These are phyloP conservation scores for Leucosporidium scottii DNA, from an alignment of 768 basidiomycete species.

Conservation along the genomic window DNA sequence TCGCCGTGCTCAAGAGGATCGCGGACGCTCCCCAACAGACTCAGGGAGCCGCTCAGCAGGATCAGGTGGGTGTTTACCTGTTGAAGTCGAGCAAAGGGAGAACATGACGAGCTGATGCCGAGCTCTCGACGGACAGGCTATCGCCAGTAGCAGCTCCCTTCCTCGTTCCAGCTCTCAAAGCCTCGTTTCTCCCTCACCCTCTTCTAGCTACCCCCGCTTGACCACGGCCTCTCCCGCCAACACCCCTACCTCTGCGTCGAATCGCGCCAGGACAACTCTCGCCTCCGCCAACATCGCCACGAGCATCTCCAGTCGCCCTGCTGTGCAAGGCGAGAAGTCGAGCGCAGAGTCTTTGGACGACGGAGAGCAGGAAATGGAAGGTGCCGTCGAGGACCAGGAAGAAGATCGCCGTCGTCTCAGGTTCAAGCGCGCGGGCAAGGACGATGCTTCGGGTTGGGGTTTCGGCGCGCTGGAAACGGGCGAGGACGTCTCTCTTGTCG, in stretches of 20 bases:
- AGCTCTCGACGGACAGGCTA: too few species aligned
- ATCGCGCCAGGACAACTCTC: neutral
- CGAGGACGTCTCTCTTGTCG: neutral
- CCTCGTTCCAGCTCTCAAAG: too few species aligned
- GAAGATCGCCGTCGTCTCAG: neutral
- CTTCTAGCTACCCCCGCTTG: too few species aligned
- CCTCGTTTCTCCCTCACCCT: too few species aligned
- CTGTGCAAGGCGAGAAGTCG: neutral
- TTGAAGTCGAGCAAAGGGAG: too few species aligned
- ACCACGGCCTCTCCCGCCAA: neutral
- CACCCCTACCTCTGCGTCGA: neutral
- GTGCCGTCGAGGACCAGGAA: neutral
- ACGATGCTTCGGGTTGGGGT: neutral
- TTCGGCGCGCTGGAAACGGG: neutral
- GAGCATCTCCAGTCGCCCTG: neutral
- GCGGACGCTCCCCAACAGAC: neutral
- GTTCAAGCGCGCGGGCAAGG: neutral
- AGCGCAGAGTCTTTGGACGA: neutral
- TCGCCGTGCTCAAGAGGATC: neutral
- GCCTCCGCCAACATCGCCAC: neutral
- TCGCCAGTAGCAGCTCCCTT: too few species aligned
- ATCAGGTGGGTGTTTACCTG: too few species aligned
- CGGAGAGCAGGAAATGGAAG: neutral
- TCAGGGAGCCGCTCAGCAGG: too few species aligned
- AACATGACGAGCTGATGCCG: too few species aligned